Base-by-base conservation (phyloP, 208 protist genomes). In the Crithidia thermophila region DNA sequence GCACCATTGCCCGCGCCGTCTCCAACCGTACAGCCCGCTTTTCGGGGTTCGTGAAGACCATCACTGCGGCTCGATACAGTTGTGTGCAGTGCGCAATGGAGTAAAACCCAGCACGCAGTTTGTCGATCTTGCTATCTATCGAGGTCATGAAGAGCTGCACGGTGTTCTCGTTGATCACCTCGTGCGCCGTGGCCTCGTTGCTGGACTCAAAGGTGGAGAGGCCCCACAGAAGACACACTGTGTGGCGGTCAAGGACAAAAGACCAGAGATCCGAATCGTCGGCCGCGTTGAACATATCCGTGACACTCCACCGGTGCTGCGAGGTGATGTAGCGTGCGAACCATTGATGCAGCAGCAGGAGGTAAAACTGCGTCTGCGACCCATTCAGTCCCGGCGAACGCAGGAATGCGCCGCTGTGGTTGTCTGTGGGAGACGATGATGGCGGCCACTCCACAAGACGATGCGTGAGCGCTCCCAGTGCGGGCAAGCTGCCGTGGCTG, bases 221-320 rank as follows among this genome's bases (percentile, higher is more conserved):
- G 9, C 72, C 68, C 70, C 67, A 86, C 21, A 63, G 75, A 3
- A 96, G 77, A 3, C 93, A 72, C n/a, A 82, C 79, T 5, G 67
- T 50, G 62, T 94, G 87, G 2, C 87, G 82, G 20, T 82, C 69
- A 8, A 94, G 42, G n/a, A 93, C 55, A 82, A 96, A 94, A 7
- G 21, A 33, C 79, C 86, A 92, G n/a, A 93, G 52, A 40, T 93
- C 87, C 1, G 46, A 50, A 52, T 87, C 76, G 36, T 84, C 79
- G 7, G 63, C n/a, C 0, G 62, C 52, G 18, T 50, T 51, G 53
- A 69, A 56, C 42, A 81, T 36, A 67, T 81, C 50, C 45, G 73
- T 31, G 0, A 52, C 20, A 8, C 63, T 64, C 68, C 79, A 86
- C 14, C 76, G 83, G 56, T 91, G 83, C 27, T 75, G 72, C n/a